Evolutionary conservation across 768 basidiomycete genomes (phyloP).

Genomic region (Chiua virens): DNA sequence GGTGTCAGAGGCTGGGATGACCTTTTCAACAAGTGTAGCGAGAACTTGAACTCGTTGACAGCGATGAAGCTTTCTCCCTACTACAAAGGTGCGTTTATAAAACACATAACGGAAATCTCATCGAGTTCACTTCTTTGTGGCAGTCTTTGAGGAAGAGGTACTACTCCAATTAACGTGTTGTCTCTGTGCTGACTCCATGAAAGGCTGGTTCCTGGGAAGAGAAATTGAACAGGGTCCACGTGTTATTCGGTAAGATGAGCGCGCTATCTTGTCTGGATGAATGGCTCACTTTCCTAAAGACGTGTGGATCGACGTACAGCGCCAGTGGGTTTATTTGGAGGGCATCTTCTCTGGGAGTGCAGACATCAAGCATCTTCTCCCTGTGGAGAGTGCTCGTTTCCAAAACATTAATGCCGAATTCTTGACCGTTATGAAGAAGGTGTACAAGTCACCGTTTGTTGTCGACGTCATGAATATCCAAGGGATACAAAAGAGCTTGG

Average conservation of each 20-base stretch:
- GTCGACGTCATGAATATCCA: slow-evolving; percentile 96
- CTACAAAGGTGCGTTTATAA: slow-evolving; percentile 72
- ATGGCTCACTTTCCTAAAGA: slow-evolving; percentile 46
- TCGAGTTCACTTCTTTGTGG: slow-evolving; percentile 2
- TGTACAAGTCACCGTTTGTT: slow-evolving; percentile 98
- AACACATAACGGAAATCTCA: background rate
- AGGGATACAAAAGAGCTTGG: slow-evolving; percentile 94
- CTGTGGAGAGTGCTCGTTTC: slow-evolving; percentile 96
- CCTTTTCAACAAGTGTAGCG: slow-evolving; percentile 93
- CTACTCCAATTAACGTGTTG: background rate
- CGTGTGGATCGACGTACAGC: slow-evolving; percentile 99
- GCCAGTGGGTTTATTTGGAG: slow-evolving; percentile 99
- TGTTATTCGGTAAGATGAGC: slow-evolving; percentile 77
- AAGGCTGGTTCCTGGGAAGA: slow-evolving; percentile 94
- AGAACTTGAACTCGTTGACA: slow-evolving; percentile 92
- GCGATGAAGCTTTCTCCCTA: slow-evolving; percentile 99
- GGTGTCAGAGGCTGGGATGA: slow-evolving; percentile 88
- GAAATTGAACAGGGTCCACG: slow-evolving; percentile 94
- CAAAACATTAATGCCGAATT: slow-evolving; percentile 99
- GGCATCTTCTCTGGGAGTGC: slow-evolving; percentile 99
- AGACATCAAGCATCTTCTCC: slow-evolving; percentile 98
- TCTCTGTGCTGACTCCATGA: slow-evolving; percentile 9
- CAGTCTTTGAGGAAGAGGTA: slow-evolving; percentile 90
- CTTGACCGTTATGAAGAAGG: slow-evolving; percentile 98
- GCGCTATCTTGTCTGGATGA: background rate